Base-by-base conservation (phyloP, 768 basidiomycete species). In the Tremella fuciformis region DNA sequence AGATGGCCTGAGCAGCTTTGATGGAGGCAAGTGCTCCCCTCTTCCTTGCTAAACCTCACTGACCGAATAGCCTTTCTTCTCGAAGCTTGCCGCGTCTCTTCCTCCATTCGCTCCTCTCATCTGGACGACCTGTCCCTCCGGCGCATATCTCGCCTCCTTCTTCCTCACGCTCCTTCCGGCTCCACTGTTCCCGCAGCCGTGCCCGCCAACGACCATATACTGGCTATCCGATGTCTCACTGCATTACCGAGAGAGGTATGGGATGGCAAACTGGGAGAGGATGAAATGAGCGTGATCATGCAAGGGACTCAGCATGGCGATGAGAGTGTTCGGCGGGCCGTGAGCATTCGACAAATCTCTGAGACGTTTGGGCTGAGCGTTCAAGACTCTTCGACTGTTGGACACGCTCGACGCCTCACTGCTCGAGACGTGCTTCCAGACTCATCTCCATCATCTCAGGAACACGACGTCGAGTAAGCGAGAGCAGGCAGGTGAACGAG, bases 241-340 rank as follows among this genome's bases (percentile, higher is more conserved):
- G 16, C n/a, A 15, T 55, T 74, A 2, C 65, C 65, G 4, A 26
- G 21, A 16, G 37, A 44, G 2, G 1, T 24, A 3, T 69, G 67
- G 69, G 69, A 66, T 37, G 62, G 56, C 2, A 46, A 25, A 24
- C 37, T 74, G 15, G 69, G 58, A 2, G 65, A 69, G 34, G 37
- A 2, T 3, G 67, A 71, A 46, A 74, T 74, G 72, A 48, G 58
- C 1, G 49, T 58, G 9, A 56, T 74, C 24, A 69, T 74, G 69
- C 53, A 63, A 26, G 72, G 72, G 2, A 49, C 71, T 19, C 58
- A 71, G 39, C 62, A 61, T 53, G 34, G 39, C 11, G 72, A 74
- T 55, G 54, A 60, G 44, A 65, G 53, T 21, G 56, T 71, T 16
- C 60, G 72, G 13, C 41, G 56, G 53, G 38, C 46, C 18, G 71